Percentiles rank a stretch among this genome's conserved stretches.
Conservation (phyloP, 192 early-diverging fungal species). For the Backusella tuberculispora region DNA sequence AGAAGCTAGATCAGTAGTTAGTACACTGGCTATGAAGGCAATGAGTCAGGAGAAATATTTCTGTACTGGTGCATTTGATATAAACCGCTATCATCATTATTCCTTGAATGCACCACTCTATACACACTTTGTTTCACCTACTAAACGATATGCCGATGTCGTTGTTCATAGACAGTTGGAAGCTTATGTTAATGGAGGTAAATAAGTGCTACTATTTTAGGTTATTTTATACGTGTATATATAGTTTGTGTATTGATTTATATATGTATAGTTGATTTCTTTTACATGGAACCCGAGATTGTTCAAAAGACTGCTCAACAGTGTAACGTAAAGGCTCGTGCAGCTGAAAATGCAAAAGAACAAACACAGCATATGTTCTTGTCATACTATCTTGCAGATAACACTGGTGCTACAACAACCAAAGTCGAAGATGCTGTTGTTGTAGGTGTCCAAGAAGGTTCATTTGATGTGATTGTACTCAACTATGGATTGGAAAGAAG, state of each 20-base stretch:
- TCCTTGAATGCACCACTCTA: conserved; percentile 90
- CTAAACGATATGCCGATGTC: conserved; percentile 94
- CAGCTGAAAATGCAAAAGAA: conserved; percentile 74
- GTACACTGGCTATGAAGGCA: conserved; percentile 81
- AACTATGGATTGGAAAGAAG: conserved; percentile 74
- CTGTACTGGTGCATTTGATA: conserved; percentile 85
- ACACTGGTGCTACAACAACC: conserved; percentile 43
- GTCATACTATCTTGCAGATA: conserved; percentile 57
- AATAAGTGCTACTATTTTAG: not conserved
- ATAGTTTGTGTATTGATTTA: conserved; percentile 7
- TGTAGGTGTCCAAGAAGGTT: conserved; percentile 62
- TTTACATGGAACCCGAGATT: conserved; percentile 52
- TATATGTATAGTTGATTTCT: conserved; percentile 46
- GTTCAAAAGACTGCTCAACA: conserved; percentile 64
- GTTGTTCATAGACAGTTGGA: conserved; percentile 92
- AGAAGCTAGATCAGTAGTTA: conserved; percentile 64
- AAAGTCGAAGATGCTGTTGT: conserved; percentile 65
- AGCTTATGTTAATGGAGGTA: conserved; percentile 56
- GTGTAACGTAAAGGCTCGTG: conserved; percentile 78
- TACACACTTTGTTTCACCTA: conserved; percentile 98
- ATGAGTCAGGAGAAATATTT: conserved; percentile 98
- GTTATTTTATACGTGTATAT: not conserved
- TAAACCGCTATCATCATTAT: conserved; percentile 86
- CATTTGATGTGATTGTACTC: conserved; percentile 77
- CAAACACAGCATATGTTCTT: conserved; percentile 66